Base-by-base conservation (phyloP, 2,329 filamentous ascomycete genomes). In the Neopestalotiopsis clavispora region DNA sequence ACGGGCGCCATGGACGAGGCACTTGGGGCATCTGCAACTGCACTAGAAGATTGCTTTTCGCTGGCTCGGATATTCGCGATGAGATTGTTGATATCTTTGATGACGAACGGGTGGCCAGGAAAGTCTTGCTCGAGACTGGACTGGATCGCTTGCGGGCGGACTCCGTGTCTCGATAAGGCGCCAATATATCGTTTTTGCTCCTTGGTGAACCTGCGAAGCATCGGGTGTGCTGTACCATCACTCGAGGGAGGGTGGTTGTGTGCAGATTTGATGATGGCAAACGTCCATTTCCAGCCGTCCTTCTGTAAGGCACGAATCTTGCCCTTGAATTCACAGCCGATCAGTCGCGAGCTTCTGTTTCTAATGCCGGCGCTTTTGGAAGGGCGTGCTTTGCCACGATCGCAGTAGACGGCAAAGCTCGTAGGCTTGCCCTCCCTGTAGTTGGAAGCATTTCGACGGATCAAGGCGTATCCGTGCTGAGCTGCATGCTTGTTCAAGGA, bases 161-260 rank as follows among this genome's bases (percentile, higher is more conserved):
- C n/a, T 17, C 45, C 57, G 30, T 60, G 57, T 20, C 23, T 60
- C 1, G 32, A n/a, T 14, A 60, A 17, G 20, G 28, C n/a, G 14
- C 17, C 23, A 3, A 60, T 60, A 28, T 60, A 38, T 13, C 28
- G 4, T 38, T 63, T 63, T 12, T 63, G 60, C 5, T 34, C 60
- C 14, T 63, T 42, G 7, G 12, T 34, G 5, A 63, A 28, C 38
- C 12, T 34, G 3, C 60, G 60, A 12, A 38, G 38, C 12, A 63
- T 34, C 7, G 30, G 30, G 20, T 63, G 60, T 14, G 34, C 60
- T 23, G 34, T 17, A 3, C 32, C 32, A 30, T 34, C n/a, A 6
- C 32, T 42, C 7, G 28, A 63, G 34, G 60, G 30, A 34, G n/a
- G 23, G 20, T 63, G 60, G n/a, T 63, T 40, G 60, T 63, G 23